A percentile compares a stretch with the other conserved stretches of the same genome.
Evolutionary conservation across 2,329 filamentous ascomycete genomes (phyloP).

Genomic region (Myriosclerotinia duriaeana): DNA sequence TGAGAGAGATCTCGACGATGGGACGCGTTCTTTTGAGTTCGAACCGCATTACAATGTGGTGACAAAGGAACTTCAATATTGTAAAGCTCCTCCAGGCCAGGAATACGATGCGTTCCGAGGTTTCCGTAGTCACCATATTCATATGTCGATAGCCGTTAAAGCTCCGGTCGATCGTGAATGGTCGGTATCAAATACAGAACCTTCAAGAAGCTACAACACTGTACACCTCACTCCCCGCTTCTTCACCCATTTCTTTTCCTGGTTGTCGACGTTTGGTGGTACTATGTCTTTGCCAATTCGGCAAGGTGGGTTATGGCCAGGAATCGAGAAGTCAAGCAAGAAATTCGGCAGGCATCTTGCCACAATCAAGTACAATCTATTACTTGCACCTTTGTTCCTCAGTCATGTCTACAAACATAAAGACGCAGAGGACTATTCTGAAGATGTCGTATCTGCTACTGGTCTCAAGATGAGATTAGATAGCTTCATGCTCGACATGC

Average conservation of each 20-base stretch:
- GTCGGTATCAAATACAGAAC: conserved; percentile 70
- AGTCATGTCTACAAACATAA: conserved; percentile 99
- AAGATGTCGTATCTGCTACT: conserved; percentile 80
- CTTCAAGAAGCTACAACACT: conserved; percentile 91
- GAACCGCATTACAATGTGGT: conserved; percentile 89
- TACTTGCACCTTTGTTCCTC: conserved; percentile 88
- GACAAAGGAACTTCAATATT: conserved; percentile 75
- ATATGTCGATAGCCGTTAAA: conserved; percentile 87
- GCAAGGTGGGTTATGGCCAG: conserved; percentile 88
- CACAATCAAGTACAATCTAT: conserved; percentile 97
- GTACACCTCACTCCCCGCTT: conserved; percentile 93
- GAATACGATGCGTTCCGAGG: conserved; percentile 90
- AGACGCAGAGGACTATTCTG: conserved; percentile 80
- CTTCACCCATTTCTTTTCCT: conserved; percentile 97
- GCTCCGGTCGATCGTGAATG: conserved; percentile 87
- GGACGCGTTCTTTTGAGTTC: conserved; percentile 80
- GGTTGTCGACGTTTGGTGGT: conserved; percentile 96
- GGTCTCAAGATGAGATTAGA: conserved; percentile 95
- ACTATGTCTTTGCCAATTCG: conserved; percentile 93
- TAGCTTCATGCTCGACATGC: conserved; percentile 95
- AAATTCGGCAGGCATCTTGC: conserved; percentile 96
- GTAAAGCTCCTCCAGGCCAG: conserved; percentile 56
- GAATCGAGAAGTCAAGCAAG: conserved; percentile 93
- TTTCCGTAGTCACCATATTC: conserved; percentile 96
- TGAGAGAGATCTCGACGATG: conserved; percentile 73